Conservation (phyloP, 1,284 basidiomycete genomes). For the Apiotrichum montevideense region DNA sequence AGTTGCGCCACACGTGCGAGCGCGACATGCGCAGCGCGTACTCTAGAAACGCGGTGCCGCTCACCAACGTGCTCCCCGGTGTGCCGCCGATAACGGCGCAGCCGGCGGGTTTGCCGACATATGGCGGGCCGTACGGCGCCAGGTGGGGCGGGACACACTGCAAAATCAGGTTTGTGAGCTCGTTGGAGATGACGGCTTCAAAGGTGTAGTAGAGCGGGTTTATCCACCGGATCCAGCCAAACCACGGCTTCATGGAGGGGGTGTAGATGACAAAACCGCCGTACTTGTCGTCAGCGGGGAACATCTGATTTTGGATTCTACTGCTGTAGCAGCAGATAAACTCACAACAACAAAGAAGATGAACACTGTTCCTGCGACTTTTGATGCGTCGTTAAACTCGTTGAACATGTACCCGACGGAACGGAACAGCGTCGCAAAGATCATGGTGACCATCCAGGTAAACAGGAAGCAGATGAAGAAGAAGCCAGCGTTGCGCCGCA, state of each 20-base stretch:
- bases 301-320: not conserved
- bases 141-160: conserved; percentile 41
- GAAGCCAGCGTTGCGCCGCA: conserved; percentile 21
- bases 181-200: conserved; percentile 40
- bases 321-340: not conserved
- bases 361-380: conserved; percentile 33
- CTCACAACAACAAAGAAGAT: conserved; percentile 22
- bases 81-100: conserved; percentile 46
- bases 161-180: conserved; percentile 44
- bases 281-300: not conserved
- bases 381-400: conserved; percentile 37
- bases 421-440: conserved; percentile 31
- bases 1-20: conserved; percentile 48
- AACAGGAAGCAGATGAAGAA: conserved; percentile 43
- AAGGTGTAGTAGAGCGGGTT: conserved; percentile 32
- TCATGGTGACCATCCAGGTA: conserved; percentile 21
- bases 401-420: conserved; percentile 31
- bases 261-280: conserved; percentile 14
- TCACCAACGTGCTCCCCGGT: not conserved
- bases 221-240: conserved; percentile 14
- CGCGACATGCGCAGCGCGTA: conserved; percentile 45
- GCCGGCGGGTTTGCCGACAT: conserved; percentile 20
- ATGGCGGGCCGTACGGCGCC: conserved; percentile 44
- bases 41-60: conserved; percentile 38
- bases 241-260: conserved; percentile 33